Base-by-base conservation (phyloP, 2,329 filamentous ascomycete species). In the Rhytidhysteron rufulum region DNA sequence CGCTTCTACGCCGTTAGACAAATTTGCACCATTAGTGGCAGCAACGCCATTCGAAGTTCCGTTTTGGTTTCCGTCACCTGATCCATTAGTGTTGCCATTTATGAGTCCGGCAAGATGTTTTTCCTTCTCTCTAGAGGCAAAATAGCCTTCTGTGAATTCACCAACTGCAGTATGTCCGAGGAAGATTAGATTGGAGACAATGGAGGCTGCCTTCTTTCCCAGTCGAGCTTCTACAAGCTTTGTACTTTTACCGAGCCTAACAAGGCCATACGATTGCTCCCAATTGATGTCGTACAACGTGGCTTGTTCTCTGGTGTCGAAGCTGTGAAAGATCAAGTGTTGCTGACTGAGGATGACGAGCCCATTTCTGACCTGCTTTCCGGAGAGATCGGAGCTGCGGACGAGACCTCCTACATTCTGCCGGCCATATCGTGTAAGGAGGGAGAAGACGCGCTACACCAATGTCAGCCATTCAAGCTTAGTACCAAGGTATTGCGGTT, bases 291-390 rank as follows among this genome's bases (percentile, higher is more conserved):
- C 87, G 68, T 97, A 98, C 60, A 80, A 82, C 18, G 86, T 85
- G 36, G 75, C 63, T 33, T 76, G 77, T 31, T 76, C 76, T 41
- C 83, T 78, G 41, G 73, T 61, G 44, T 82, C 49, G 50, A 81
- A 79, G 49, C 82, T 77, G 65, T 90, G 85, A 63, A 82, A 88
- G 47, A 94, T 73, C 35, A 97, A 79, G 58, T 90, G 88, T 61
- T 95, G 86, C 62, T 97, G 91, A 31, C 95, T 79, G 48, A 97
- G 82, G 22, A 93, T 84, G 39, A 82, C 83, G 37, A 98, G 76
- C 16, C 86, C 89, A 67, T 90, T 82, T 55, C 84, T 86, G 49
- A 95, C 72, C 59, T 94, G 84, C 39, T 81, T 80, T n/a, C 78
- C 74, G 40, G 78, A 80, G 37, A 96, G 78, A 36, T 82, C 79